Percentiles rank a stretch among this genome's conserved stretches.
phyloP scores from a whole-genome alignment of 805 yeast species.

The Tetrapisispora fleetii region DNA sequence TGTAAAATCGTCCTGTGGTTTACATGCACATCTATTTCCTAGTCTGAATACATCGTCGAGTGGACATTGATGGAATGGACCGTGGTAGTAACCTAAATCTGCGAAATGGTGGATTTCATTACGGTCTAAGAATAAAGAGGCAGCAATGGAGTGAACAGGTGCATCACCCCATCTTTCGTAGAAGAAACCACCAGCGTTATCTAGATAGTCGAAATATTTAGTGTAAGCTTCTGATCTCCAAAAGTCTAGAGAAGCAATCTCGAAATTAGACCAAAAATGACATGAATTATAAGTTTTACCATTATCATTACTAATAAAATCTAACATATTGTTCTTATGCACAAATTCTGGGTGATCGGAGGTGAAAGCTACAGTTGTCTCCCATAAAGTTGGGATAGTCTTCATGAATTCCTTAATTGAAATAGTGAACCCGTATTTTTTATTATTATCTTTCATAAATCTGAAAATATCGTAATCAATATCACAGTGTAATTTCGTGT shows the following conservation, averaged over 20 bases:
- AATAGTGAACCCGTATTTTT: conserved; percentile 69
- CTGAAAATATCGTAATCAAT: conserved; percentile 71
- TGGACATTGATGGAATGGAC: conserved; percentile 72
- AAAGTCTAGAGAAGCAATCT: conserved; percentile 63
- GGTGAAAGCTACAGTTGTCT: conserved; percentile 55
- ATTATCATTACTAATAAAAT: conserved; percentile 60
- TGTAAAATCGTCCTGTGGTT: conserved; percentile 62
- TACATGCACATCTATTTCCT: conserved; percentile 61
- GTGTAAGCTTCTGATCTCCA: conserved; percentile 64
- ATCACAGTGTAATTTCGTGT: conserved; percentile 64
- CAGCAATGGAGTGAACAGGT: conserved; percentile 78
- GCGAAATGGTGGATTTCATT: conserved; percentile 63
- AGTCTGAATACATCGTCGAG: conserved; percentile 46
- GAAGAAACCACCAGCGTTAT: conserved; percentile 70
- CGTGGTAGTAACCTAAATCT: conserved; percentile 73
- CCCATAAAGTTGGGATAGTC: conserved; percentile 76
- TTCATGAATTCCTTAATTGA: conserved; percentile 59
- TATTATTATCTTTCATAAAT: conserved; percentile 66
- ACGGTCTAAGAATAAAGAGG: conserved; percentile 55
- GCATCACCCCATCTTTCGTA: conserved; percentile 93
- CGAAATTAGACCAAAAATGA: conserved; percentile 85
- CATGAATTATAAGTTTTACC: conserved; percentile 75
- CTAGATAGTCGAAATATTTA: conserved; percentile 57
- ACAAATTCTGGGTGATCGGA: conserved; percentile 48
- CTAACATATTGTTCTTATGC: conserved; percentile 53